phyloP scores from a whole-genome alignment of 176 grass and related monocot genomes.

The Secale cereale region DNA sequence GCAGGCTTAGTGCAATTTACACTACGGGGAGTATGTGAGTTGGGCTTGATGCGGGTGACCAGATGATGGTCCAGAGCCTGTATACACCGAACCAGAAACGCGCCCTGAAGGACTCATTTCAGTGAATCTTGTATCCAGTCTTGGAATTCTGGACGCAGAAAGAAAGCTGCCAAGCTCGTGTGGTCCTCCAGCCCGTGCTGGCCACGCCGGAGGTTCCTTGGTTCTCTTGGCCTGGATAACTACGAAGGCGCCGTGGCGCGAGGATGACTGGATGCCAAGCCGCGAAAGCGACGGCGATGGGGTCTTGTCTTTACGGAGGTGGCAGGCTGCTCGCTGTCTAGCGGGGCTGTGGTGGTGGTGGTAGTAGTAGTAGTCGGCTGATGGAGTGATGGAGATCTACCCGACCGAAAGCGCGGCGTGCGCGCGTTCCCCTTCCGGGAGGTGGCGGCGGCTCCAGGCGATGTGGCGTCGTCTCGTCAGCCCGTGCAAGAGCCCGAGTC shows the following conservation, averaged over 20 bases:
- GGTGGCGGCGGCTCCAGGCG: neutral
- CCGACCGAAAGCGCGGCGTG: conserved; percentile 22
- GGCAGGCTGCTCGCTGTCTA: neutral
- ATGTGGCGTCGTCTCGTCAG: neutral
- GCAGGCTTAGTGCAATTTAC: no score
- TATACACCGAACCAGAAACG: no score
- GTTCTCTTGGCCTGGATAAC: conserved; percentile 27
- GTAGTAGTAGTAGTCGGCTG: neutral
- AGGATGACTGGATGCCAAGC: neutral
- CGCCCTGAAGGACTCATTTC: no score
- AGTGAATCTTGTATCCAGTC: neutral
- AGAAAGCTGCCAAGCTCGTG: neutral
- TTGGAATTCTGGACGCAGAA: neutral
- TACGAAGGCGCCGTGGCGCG: conserved; percentile 32
- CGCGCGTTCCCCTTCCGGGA: neutral
- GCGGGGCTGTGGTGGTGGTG: neutral
- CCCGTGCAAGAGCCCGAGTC: neutral
- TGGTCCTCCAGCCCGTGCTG: neutral
- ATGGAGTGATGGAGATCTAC: conserved; percentile 19
- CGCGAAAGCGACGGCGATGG: conserved; percentile 4
- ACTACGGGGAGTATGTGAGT: no score
- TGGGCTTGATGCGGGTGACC: no score
- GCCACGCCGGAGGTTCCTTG: conserved; percentile 24
- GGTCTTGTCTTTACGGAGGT: conserved; percentile 3
- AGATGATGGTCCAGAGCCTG: no score